Evolutionary conservation across 805 yeast species (phyloP), one percentile per base, ranked within the genome.

Genomic region (Saccharomyces paradoxus): DNA sequence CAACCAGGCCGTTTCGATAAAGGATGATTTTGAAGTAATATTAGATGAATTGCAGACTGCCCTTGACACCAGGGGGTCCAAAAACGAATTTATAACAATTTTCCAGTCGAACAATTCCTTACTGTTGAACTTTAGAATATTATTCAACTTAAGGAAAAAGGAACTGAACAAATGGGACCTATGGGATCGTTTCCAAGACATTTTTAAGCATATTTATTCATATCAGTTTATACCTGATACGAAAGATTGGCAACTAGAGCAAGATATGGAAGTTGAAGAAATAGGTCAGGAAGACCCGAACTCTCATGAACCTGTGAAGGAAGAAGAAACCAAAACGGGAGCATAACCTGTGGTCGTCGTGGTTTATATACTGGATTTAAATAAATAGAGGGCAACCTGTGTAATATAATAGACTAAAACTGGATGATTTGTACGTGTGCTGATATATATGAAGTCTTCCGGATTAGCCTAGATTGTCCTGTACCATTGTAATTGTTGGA

Each of bases 11-110:
- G 44, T 37, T 37, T 13, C 50, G 2, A 44, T 41, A 12, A 62
- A 54, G 37, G 65, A 64, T 22, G 63, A 60, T 32, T 59, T 58
- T 48, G 67, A 67, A 52, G 50, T 63, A 7, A 48, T 67, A 7
- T 26, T 64, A 12, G 71, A 67, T 57, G 71, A 67, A 57, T 52
- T 68, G 41, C 64, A 61, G 14, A 53, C 58, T 27, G 67, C 66
- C 1, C 51, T 66, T 7, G 54, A 58, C 13, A 54, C 59, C 37
- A 66, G 61, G 29, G 67, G 66, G 4, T 48, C 63, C 1, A 60
- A 59, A 21, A 58, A 64, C 55, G 71, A 69, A 50, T 61, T 66
- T 27, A 54, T 63, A 2, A 60, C 67, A 1, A 55, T 66, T 0
- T 65, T 69, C 46, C 62, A 62, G 53, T 55, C 62, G 7, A 67